Conservation (phyloP, 1,284 basidiomycete genomes). For the Fistulinella cinereoalba region DNA sequence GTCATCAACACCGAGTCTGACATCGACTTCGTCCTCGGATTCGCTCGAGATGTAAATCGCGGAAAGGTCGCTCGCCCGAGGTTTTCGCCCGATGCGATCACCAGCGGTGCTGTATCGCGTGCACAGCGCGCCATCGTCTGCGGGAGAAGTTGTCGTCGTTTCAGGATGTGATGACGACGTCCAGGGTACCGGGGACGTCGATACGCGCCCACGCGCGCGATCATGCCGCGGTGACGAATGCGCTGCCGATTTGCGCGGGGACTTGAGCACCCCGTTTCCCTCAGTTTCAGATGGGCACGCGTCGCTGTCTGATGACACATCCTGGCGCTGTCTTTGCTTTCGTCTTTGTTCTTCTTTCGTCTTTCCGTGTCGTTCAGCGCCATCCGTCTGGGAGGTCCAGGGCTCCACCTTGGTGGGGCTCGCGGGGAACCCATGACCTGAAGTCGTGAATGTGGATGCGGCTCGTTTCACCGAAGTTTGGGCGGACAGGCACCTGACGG, state of each 20-base stretch:
- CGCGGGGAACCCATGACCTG: conserved; percentile 1
- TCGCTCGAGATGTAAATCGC: conserved; percentile 34
- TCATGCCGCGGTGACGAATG: conserved; percentile 28
- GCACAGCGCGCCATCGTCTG: background rate
- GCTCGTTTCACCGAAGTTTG: background rate
- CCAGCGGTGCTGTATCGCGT: background rate
- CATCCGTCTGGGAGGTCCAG: background rate
- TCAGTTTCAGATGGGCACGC: conserved; percentile 6
- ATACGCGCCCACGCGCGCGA: background rate
- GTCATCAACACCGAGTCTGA: background rate
- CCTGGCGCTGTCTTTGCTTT: conserved; percentile 1
- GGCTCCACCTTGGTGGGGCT: conserved; percentile 12
- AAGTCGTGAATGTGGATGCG: no score
- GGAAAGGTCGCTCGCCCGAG: conserved; percentile 16
- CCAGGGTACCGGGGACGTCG: no score
- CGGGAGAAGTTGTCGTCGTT: no score
- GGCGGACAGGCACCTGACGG: background rate
- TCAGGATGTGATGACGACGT: no score
- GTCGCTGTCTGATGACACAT: conserved; percentile 7
- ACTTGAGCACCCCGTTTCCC: conserved; percentile 16
- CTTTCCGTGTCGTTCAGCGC: background rate
- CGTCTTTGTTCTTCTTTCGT: no score
- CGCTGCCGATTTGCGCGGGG: conserved; percentile 27
- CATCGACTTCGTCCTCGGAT: conserved; percentile 21
- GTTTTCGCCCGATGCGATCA: background rate